Evolutionary conservation across 306 rosid species (phyloP), one percentile per base, ranked within the genome.

Genomic region (Argentina anserina): DNA sequence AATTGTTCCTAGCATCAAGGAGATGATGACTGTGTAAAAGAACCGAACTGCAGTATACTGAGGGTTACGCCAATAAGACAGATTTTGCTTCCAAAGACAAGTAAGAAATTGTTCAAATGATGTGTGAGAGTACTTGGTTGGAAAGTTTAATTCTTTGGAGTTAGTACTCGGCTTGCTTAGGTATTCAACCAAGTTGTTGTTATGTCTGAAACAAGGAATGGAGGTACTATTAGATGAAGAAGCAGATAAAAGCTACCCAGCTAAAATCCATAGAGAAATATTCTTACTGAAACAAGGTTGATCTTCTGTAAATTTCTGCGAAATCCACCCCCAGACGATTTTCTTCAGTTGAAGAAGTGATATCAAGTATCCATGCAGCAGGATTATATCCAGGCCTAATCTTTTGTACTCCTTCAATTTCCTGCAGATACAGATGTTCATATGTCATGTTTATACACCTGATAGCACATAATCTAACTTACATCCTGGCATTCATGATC

Each of bases 351-450:
- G 93, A 43, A 78, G 96, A 89, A 81, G 96, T 89, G 78, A 86
- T 92, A 78, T 90, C 98, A 72, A 93, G 92, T 96, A 93, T 93
- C 98, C 98, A 93, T 67, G 98, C 81, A 55, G 98, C 90, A 61
- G 98, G 98, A 79, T 93, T 93, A 76, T 90, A 85, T 53, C 98
- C 97, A 78, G 92, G 50, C 78, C 82, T 90, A 85, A 90, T 90
- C 83, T 87, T 82, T 37, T 68, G 82, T 33, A 93, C 93, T 67
- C 97, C 98, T 78, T 93, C 97, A 34, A 93, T 84, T 55, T 89
- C 92, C 99, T 95, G 77, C 71, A 81, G 34, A 69, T 75, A 33
- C 21, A 74, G 63, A 77, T 52, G 75, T 64, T 39, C 50, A 26
- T 37, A 40, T 69, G 75, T 46, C 78, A 80, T 33, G 61, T 40